Conservation (phyloP, 2,329 filamentous ascomycete species). For the Alternaria brassicae region DNA sequence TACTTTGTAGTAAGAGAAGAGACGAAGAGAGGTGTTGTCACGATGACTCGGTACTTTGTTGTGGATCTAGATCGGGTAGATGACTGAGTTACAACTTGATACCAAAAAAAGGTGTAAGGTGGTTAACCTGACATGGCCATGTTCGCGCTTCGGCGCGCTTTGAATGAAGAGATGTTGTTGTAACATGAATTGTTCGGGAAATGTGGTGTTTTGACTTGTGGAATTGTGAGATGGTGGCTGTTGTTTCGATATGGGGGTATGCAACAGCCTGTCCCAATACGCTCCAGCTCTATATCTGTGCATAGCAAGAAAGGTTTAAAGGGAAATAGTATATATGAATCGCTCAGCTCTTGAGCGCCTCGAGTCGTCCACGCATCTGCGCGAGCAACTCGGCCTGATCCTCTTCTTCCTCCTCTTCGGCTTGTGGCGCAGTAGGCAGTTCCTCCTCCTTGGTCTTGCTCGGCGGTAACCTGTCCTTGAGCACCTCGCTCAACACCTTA, state of each 20-base stretch:
- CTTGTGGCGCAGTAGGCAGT: constrained; percentile 59
- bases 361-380: constrained; percentile 90
- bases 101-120: not conserved
- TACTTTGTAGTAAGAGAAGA: not conserved
- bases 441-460: constrained; percentile 63
- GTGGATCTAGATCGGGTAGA: not conserved
- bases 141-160: not conserved
- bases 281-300: constrained; percentile 5
- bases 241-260: not conserved
- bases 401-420: constrained; percentile 77
- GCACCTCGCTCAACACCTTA: constrained; percentile 87
- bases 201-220: not conserved
- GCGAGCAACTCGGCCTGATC: constrained; percentile 89
- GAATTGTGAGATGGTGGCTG: not conserved
- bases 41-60: not conserved
- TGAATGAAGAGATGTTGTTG: not conserved
- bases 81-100: not conserved
- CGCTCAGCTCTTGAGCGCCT: constrained; percentile 83
- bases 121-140: not conserved
- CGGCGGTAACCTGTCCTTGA: constrained; percentile 81
- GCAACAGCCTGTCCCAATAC: not conserved
- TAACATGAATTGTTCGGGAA: not conserved
- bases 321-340: not conserved
- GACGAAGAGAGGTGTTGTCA: not conserved
- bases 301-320: not conserved